A percentile compares a stretch with the other conserved stretches of the same genome.
Conservation (phyloP, 108 stramenopile species). For the Licmophora abbreviata region DNA sequence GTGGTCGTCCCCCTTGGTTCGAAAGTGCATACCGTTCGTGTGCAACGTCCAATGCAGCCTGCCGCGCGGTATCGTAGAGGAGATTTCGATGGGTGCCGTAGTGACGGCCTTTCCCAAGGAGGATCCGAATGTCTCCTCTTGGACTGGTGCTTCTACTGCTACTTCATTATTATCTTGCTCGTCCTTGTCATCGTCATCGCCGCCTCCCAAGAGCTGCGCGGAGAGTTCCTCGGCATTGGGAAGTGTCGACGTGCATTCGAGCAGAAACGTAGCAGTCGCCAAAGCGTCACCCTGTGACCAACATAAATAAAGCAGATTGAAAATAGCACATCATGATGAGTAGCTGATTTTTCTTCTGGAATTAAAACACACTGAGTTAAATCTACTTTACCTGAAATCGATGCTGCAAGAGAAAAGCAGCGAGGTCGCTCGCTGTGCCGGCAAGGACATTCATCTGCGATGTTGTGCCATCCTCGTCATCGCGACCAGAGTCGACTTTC, state of each 20-base stretch:
- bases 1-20: slow-evolving; percentile 25
- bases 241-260: slow-evolving; percentile 21
- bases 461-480: not conserved
- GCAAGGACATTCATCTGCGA: not conserved
- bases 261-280: slow-evolving; percentile 24
- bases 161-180: not conserved
- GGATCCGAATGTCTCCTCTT: not conserved
- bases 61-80: slow-evolving; percentile 45
- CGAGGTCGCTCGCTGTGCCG: slow-evolving; percentile 6
- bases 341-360: not conserved
- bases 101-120: no score
- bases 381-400: slow-evolving; percentile 23
- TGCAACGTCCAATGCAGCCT: slow-evolving; percentile 30
- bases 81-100: slow-evolving; percentile 33
- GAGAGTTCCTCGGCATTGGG: slow-evolving; percentile 35
- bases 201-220: slow-evolving; percentile 22
- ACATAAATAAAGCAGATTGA: not conserved
- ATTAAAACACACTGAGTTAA: slow-evolving; percentile 6
- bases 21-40: slow-evolving; percentile 28
- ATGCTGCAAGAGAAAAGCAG: slow-evolving; percentile 7
- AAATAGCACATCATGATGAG: not conserved
- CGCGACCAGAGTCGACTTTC: not conserved
- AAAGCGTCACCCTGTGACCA: slow-evolving; percentile 17
- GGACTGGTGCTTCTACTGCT: not conserved
- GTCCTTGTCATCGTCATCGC: slow-evolving; percentile 7